Evolutionary conservation across 2,329 filamentous ascomycete genomes (phyloP), one percentile per base, ranked within the genome.

Genomic region (Ceratocystis diversiconidia): DNA sequence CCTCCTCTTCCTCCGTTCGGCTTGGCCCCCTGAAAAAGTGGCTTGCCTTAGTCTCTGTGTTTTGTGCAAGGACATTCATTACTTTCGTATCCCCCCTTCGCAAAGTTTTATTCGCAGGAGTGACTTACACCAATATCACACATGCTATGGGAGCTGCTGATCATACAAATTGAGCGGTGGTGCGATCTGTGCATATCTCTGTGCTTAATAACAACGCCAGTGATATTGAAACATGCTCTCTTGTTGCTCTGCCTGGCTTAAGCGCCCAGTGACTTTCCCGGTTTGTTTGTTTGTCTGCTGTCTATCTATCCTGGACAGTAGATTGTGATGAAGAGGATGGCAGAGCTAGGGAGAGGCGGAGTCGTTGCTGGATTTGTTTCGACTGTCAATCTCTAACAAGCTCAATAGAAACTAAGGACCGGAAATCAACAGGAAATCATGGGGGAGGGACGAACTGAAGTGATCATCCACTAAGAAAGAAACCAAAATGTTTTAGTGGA

Each of bases 11-110:
- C 19, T 15, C 46, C 46, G 46, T 19, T 8, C n/a, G n/a, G 7
- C n/a, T 25, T 22, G 15, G 25, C 25, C 52, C 25, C 52, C 52
- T 57, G 52, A 15, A 17, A 12, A 19, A 25, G 15, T 57, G 52
- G 52, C 52, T 57, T 57, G 22, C 52, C 19, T 28, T 57, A 3
- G 52, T 30, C 30, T 57, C 6, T 50, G 46, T 57, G 25, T 17
- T 30, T 32, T 57, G 52, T 57, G 52, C 52, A 57, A 57, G 52
- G 52, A 57, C 52, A 57, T 57, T 57, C 22, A 50, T 50, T 50
- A 8, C 15, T n/a, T 50, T 28, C 52, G 22, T 30, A 30, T 57
- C 52, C 17, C 4, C 52, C 30, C 52, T 12, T 55, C 22, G 22
- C 46, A 50, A 36, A 19, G 15, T 48, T 19, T 55, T 12, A 55